Evolutionary conservation across 2,329 filamentous ascomycete species (phyloP).

Genomic region (Alternaria ventricosa): DNA sequence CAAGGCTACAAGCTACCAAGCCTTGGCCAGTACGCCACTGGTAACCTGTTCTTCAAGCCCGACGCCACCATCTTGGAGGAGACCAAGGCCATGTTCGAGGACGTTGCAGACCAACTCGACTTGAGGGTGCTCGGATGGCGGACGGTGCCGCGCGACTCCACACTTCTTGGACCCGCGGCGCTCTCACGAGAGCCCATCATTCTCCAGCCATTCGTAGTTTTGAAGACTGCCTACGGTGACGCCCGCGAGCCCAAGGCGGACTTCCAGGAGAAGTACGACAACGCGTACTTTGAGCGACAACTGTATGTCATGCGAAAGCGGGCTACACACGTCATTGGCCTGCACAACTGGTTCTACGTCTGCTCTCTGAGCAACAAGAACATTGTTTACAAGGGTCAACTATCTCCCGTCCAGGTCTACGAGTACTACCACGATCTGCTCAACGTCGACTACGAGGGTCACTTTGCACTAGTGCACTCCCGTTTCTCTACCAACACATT

Average conservation of each 20-base stretch:
- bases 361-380: slow-evolving; percentile 97
- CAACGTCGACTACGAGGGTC: slow-evolving; percentile 94
- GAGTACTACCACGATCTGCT: slow-evolving; percentile 97
- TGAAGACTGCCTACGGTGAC: slow-evolving; percentile 82
- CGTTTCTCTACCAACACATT: slow-evolving; percentile 99
- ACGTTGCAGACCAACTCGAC: slow-evolving; percentile 85
- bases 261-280: slow-evolving; percentile 82
- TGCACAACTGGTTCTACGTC: slow-evolving; percentile 99
- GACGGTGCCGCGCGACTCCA: slow-evolving; percentile 92
- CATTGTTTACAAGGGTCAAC: slow-evolving; percentile 98
- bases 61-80: slow-evolving; percentile 88
- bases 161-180: slow-evolving; percentile 88
- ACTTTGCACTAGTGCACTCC: slow-evolving; percentile 96
- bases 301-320: slow-evolving; percentile 94
- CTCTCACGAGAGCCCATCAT: slow-evolving; percentile 94
- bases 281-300: slow-evolving; percentile 87
- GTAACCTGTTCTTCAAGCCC: slow-evolving; percentile 98
- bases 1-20: slow-evolving; percentile 86
- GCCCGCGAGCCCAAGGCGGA: slow-evolving; percentile 79
- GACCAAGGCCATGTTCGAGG: slow-evolving; percentile 91
- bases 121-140: slow-evolving; percentile 95
- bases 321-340: slow-evolving; percentile 89
- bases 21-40: slow-evolving; percentile 91
- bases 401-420: slow-evolving; percentile 94
- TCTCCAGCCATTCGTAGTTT: slow-evolving; percentile 92